Base-by-base conservation (phyloP, 805 yeast species). In the Nakazawaea ernobii region DNA sequence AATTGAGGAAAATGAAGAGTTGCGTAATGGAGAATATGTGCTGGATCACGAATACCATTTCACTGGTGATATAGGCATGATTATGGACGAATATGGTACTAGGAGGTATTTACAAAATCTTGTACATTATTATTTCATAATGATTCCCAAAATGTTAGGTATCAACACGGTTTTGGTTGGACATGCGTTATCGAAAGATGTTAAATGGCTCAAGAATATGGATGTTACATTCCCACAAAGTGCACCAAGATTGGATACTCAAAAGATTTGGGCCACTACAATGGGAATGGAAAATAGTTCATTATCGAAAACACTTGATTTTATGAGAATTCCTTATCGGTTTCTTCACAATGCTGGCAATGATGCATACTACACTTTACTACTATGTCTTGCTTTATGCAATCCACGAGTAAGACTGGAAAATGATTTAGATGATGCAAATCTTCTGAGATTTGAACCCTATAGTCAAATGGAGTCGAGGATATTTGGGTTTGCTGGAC, bases 341-440 rank as follows among this genome's bases (percentile, higher is more conserved):
- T 71, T 68, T 52, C 63, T 84, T 39, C 90, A 84, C 59, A 84
- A 84, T 58, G 90, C 85, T 1, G 86, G 82, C 2, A 84, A 84
- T 56, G 91, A 84, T 60, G 79, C 87, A 5, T 78, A 80, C 54
- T 81, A 71, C 52, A 84, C 90, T 0, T 59, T 83, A 40, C 48
- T 75, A 30, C 66, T 76, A n/a, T 71, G 76, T 8, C 51, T 81
- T 55, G 69, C 70, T 32, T 56, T 79, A 49, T 67, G 79, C 43
- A 86, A 82, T 58, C 80, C 79, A n/a, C n/a, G n/a, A n/a, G n/a
- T n/a, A n/a, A n/a, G n/a, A n/a, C n/a, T n/a, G n/a, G n/a, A n/a
- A n/a, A n/a, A n/a, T n/a, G n/a, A n/a, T n/a, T n/a, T n/a, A n/a
- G n/a, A n/a, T n/a, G n/a, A n/a, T n/a, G n/a, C n/a, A n/a, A n/a